Evolutionary conservation across 495 filamentous ascomycete species (phyloP).

Genomic region (Aspergillus nidulans): DNA sequence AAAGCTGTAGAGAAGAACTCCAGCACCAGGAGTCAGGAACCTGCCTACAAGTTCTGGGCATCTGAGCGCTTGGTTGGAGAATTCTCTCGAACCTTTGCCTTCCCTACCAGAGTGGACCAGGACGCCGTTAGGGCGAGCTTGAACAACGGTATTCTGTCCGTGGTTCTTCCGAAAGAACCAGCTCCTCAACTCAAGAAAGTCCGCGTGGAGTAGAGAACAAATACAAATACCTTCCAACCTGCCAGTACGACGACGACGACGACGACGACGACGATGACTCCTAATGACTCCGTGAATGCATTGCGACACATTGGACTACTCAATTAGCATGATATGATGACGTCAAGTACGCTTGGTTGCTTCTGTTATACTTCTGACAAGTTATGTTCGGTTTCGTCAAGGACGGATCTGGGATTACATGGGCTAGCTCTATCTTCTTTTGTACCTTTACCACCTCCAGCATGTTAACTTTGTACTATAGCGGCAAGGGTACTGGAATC

Average conservation of each 20-base stretch:
- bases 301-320: neutral
- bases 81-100: conserved; percentile 75
- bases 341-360: neutral
- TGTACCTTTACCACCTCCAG: neutral
- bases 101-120: conserved; percentile 70
- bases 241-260: too few species aligned
- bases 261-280: too few species aligned
- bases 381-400: neutral
- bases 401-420: neutral
- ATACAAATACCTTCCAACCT: neutral
- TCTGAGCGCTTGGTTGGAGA: conserved; percentile 75
- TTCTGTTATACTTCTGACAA: neutral
- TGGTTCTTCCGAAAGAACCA: conserved; percentile 73
- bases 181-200: conserved; percentile 51
- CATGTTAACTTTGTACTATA: neutral
- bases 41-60: conserved; percentile 66
- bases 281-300: neutral
- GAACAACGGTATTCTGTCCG: conserved; percentile 68
- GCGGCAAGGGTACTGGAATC: neutral
- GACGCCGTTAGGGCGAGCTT: conserved; percentile 70
- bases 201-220: conserved; percentile 45
- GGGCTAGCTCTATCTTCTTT: neutral
- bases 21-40: conserved; percentile 17
- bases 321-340: neutral
- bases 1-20: conserved; percentile 15